A percentile compares a stretch with the other conserved stretches of the same genome.
phyloP scores from a whole-genome alignment of 2,329 filamentous ascomycete species.

The Botryotinia calthae region DNA sequence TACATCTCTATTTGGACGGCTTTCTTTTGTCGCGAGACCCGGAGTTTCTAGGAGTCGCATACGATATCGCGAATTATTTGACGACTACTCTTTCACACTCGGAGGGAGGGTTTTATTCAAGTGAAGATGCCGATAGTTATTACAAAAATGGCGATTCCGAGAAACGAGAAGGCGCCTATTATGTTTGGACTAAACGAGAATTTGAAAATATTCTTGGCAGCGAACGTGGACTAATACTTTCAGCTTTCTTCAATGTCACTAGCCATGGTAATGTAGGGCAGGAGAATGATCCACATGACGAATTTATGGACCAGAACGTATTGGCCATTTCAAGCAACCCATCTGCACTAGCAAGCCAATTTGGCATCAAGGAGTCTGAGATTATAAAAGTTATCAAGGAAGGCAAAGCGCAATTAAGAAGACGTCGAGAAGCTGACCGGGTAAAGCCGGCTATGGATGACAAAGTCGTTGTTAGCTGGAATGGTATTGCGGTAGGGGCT shows the following conservation, averaged over 20 bases:
- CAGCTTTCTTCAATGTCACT: constrained; percentile 79
- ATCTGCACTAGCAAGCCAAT: constrained; percentile 68
- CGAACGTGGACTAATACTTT: constrained; percentile 68
- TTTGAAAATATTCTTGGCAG: constrained; percentile 72
- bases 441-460: constrained; percentile 77
- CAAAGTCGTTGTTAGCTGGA: constrained; percentile 85
- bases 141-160: constrained; percentile 72
- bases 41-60: constrained; percentile 74
- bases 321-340: constrained; percentile 68
- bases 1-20: constrained; percentile 81
- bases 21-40: constrained; percentile 60
- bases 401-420: constrained; percentile 65
- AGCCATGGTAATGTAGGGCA: constrained; percentile 83
- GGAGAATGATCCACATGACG: constrained; percentile 83
- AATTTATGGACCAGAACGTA: constrained; percentile 93
- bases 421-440: constrained; percentile 71
- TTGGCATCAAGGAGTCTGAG: constrained; percentile 68
- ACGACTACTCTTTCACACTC: constrained; percentile 67
- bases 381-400: constrained; percentile 64
- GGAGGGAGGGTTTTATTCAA: constrained; percentile 77
- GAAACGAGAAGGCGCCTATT: constrained; percentile 88
- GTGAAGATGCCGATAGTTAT: constrained; percentile 85
- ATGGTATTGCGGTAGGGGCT: constrained; percentile 81
- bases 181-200: constrained; percentile 89
- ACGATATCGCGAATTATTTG: constrained; percentile 85